Evolutionary conservation across 1,284 basidiomycete genomes (phyloP).

Genomic region (Amylostereum chailletii): DNA sequence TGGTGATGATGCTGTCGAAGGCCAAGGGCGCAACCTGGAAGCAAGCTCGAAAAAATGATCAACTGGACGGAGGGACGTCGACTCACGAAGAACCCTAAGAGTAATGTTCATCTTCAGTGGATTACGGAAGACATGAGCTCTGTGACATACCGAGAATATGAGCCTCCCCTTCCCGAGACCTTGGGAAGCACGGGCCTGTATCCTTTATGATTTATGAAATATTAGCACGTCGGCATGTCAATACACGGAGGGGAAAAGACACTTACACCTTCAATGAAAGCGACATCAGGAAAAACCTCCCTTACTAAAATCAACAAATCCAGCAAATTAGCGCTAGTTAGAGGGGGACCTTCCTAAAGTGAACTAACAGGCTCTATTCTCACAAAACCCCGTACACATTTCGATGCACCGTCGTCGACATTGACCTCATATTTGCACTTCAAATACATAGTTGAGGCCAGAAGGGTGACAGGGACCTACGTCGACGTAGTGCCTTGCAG

Average conservation of each 20-base stretch:
- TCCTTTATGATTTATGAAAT: conserved; percentile 20
- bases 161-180: conserved; percentile 67
- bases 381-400: too few relatives aligned
- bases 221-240: background rate
- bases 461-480: too few relatives aligned
- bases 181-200: conserved; percentile 64
- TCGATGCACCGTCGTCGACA: too few relatives aligned
- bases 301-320: too few relatives aligned
- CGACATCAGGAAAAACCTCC: too few relatives aligned
- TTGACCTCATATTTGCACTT: too few relatives aligned
- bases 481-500: too few relatives aligned
- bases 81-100: conserved; percentile 62
- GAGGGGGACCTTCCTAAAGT: too few relatives aligned
- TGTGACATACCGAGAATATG: conserved; percentile 55
- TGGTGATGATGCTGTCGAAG: conserved; percentile 69
- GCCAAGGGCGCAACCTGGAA: conserved; percentile 64
- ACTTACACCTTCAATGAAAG: conserved; percentile 34
- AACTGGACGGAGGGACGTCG: background rate
- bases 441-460: too few relatives aligned
- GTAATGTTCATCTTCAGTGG: background rate
- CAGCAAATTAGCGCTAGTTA: too few relatives aligned
- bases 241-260: background rate
- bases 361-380: too few relatives aligned
- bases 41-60: background rate
- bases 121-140: too few relatives aligned